Base-by-base conservation (phyloP, 164 flowering plant genomes). In the Chimonanthus salicifolius region DNA sequence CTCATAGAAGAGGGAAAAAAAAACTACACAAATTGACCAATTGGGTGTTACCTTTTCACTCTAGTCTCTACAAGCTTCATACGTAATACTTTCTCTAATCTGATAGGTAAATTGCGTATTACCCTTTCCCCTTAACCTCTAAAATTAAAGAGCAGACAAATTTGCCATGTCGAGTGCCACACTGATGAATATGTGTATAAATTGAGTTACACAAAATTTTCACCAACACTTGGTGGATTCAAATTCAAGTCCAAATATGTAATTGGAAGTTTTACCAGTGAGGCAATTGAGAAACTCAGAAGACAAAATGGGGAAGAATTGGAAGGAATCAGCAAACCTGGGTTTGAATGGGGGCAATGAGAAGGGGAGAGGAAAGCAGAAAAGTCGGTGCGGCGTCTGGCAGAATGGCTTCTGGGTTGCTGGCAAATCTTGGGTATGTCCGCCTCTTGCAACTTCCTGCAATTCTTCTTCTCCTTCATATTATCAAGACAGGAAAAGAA, bases 351-450 rank as follows among this genome's bases (percentile, higher is more conserved):
- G 16, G 16, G 60, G 16, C 60, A 2, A 54, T 13, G 60, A 54
- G 60, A 54, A 54, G 60, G 16, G 60, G 60, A 54, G 60, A 54
- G 60, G 60, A 54, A 54, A 54, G 60, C 16, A n/a, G 60, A 54
- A n/a, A 54, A 54, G 60, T 54, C 60, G 16, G 84, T 80, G 49
- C 86, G 82, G 47, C 81, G 84, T 67, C 80, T 83, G 33, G 83
- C 79, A 15, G 74, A 69, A 18, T 78, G 77, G 75, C 87, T 83
- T 79, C 87, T 75, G 50, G 67, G 80, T 62, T 82, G 84, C 70
- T 80, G 83, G 58, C 78, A 67, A 62, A 70, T 75, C 51, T 77
- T 83, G 7, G 81, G 75, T 64, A 85, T 13, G 64, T 44, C 64
- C 69, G 78, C 73, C 49, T 73, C 68, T 64, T 70, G 8, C 62